Base-by-base conservation (phyloP, 176 grass and related monocot genomes). In the Paspalum notatum region DNA sequence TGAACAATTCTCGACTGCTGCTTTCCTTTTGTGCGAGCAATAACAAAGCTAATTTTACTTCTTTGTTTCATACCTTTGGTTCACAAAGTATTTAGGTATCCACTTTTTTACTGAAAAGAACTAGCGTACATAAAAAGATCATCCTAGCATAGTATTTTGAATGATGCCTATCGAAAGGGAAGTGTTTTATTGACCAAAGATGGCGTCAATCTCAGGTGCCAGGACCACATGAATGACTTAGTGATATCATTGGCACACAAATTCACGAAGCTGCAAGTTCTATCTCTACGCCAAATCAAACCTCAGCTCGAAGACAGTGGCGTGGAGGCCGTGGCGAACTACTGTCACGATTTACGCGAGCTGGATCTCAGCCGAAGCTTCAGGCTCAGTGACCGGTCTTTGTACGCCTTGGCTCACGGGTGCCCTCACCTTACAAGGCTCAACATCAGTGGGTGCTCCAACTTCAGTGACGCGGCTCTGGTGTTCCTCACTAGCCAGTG, bases 391-490 rank as follows among this genome's bases (percentile, higher is more conserved):
- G 91, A 97, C 66, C 82, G 61, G 2, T 93, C 93, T 20, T 72
- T 97, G 83, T 97, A 87, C 80, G 91, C 93, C 12, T 41, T 97
- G 74, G 86, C 88, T 0, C 59, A 91, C 17, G 86, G 91, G 46
- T 97, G 91, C 56, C 80, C 74, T 68, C 80, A 47, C 54, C 91
- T 97, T 74, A 89, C 86, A 12, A 97, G 80, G 67, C 88, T 97
- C 50, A 97, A 93, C 61, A 97, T 97, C 68, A 97, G 93, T 13
- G 93, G 93, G 50, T 97, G 93, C 62, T 93, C 93, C 42, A 88
- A 85, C 22, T 97, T 93, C 54, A 89, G 85, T 14, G 93, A 93
- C 4, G 69, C 77, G 27, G 93, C 88, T 51, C 85, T 97, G 7
- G 44, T 78, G 9, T 88, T 85, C 83, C 85, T 97, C 42, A 87